These are phyloP conservation scores for Lindgomyces ingoldianus DNA, from an alignment of 495 filamentous ascomycete species.

Conservation along the genomic window DNA sequence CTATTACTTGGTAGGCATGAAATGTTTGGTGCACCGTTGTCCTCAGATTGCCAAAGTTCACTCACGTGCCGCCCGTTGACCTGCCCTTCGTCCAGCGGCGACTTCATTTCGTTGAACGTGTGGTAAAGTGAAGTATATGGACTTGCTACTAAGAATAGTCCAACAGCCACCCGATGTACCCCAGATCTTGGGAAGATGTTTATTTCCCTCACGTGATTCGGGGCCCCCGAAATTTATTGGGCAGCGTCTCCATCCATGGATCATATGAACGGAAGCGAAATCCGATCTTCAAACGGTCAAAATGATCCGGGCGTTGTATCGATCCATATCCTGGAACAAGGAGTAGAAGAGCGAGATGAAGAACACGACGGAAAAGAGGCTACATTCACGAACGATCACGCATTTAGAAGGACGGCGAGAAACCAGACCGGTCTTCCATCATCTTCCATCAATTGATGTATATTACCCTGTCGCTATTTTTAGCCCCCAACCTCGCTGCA, in stretches of 20 bases:
- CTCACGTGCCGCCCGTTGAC: no score
- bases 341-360: neutral
- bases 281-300: neutral
- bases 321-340: neutral
- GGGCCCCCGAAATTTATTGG: neutral
- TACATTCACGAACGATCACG: neutral
- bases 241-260: neutral
- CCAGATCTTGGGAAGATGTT: neutral
- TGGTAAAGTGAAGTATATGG: neutral
- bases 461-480: neutral
- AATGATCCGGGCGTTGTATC: neutral
- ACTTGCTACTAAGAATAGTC: neutral
- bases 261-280: neutral
- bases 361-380: neutral
- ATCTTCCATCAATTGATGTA: neutral
- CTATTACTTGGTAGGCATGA: no score
- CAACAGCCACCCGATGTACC: neutral
- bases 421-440: neutral
- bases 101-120: neutral
- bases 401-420: neutral
- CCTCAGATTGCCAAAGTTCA: no score
- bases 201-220: neutral
- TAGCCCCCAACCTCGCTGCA: neutral
- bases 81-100: no score
- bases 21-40: no score